Evolutionary conservation across 2,329 filamentous ascomycete genomes (phyloP), one percentile per base, ranked within the genome.

Genomic region (Myriosclerotinia duriaeana): DNA sequence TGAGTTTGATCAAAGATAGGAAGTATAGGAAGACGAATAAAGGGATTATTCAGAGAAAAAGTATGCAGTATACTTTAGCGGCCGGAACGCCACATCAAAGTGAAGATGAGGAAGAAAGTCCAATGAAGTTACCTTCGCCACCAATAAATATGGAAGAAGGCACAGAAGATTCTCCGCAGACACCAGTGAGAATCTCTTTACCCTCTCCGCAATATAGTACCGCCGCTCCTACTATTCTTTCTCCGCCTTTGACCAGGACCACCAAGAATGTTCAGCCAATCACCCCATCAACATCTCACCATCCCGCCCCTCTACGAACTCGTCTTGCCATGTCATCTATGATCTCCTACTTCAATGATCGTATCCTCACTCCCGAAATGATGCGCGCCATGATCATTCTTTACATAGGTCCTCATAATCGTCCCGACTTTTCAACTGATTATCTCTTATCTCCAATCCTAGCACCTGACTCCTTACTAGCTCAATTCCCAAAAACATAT

Each of bases 331-430:
- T 94, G 76, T 93, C 92, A 0, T 94, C 89, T n/a, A 96, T 97
- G 87, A 96, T 99, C 46, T 97, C 94, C 0, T 98, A 98, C 79
- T 96, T 97, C 78, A 95, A 96, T 77, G 95, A 99, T 77, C 89
- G 95, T 38, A 91, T 99, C 38, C 83, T 99, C 17, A 94, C 92
- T 0, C 94, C 95, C 0, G 95, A 99, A 78, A 97, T 98, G 92
- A 97, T 98, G 90, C 90, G 95, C 42, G 92, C 93, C 70, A 98
- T 99, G 93, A 97, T 99, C 71, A 96, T 99, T 71, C 83, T 99
- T 5, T 99, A 99, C 77, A 91, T 99, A 65, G 95, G 95, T 0
- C 93, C 93, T 0, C 91, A 97, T 76, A 92, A 95, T 77, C 89
- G 93, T 0, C 95, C 95, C 0, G 93, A 98, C 76, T 98, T 99